Conservation (phyloP, 2,329 filamentous ascomycete genomes). For the Stagonosporopsis rhizophila region DNA sequence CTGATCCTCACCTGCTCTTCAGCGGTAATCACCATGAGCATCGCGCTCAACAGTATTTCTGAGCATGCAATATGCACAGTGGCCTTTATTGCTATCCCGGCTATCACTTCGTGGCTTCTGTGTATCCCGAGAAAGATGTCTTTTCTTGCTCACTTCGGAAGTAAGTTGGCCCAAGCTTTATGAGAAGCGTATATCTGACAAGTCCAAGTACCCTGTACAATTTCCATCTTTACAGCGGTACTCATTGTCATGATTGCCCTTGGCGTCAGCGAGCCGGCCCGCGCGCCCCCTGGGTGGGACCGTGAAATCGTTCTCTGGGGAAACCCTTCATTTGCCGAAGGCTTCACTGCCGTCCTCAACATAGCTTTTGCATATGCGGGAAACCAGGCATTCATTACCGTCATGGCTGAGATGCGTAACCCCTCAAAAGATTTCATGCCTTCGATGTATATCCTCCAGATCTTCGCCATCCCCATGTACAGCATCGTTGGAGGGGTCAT, state of each 20-base stretch:
- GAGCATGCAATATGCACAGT: conserved; percentile 67
- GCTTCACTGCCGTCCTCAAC: conserved; percentile 51
- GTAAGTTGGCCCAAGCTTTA: not conserved
- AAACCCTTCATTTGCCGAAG: conserved; percentile 18
- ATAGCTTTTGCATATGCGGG: conserved; percentile 65
- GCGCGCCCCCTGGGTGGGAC: conserved; percentile 23
- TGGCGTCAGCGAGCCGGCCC: conserved; percentile 55
- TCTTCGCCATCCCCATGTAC: conserved; percentile 56
- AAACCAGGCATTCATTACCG: conserved; percentile 66
- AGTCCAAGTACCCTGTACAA: conserved; percentile 21
- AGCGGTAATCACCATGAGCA: conserved; percentile 37
- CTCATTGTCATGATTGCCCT: conserved; percentile 70
- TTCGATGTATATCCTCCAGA: conserved; percentile 51
- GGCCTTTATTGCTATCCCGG: conserved; percentile 64
- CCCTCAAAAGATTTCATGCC: conserved; percentile 56
- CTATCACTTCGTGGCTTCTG: conserved; percentile 63
- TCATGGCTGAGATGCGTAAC: conserved; percentile 66
- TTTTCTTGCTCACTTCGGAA: conserved; percentile 44
- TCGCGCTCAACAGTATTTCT: conserved; percentile 69
- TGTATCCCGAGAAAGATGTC: not conserved
- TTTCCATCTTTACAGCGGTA: conserved; percentile 67
- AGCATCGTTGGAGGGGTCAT: conserved; percentile 69
- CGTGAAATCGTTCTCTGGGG: conserved; percentile 5
- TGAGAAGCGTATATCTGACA: not conserved
- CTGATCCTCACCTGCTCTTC: conserved; percentile 19